Base-by-base conservation (phyloP, 306 rosid species). In the Ziziphus jujuba region DNA sequence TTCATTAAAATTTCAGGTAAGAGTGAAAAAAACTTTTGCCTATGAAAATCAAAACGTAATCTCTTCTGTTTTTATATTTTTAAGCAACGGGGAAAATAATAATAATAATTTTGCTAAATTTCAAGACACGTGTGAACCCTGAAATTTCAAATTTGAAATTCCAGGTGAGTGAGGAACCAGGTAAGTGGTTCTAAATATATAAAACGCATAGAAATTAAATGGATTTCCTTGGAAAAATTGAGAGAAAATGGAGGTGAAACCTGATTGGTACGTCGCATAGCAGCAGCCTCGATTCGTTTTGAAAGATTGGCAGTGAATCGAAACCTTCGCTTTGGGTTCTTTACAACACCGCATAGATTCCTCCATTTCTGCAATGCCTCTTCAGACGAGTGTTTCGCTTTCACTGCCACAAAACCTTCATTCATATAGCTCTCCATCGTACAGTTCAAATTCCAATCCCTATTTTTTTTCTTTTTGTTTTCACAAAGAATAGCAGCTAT, bases 301-400 rank as follows among this genome's bases (percentile, higher is more conserved):
- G 77, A 0, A 66, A 92, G 87, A 81, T 92, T 90, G 28, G 98
- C 97, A 11, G 97, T 90, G 78, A 90, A 92, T 14, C 98, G 97
- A 72, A 92, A 92, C 40, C 98, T 60, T 60, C 93, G 61, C 72
- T 76, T 92, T 50, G 85, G 89, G 65, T 92, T 89, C 83, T 84
- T 89, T 1, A 89, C 97, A 7, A 90, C 3, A 0, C 89, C 67
- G 21, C 97, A 90, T 0, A 85, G 64, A 2, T 79, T 60, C 77
- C 99, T 93, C 99, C 97, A 93, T 70, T 69, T 77, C 61, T 80
- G 82, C 67, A 93, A 84, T 25, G 79, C 82, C 71, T 93, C 97
- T 2, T 80, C 87, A 1, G 95, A 79, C 0, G 97, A 84, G 43
- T 85, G 75, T 75, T 90, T 93, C 0, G 87, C 44, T 72, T 85